These are phyloP conservation scores for Boletellus emodensis DNA, from an alignment of 768 basidiomycete species.

Conservation along the genomic window DNA sequence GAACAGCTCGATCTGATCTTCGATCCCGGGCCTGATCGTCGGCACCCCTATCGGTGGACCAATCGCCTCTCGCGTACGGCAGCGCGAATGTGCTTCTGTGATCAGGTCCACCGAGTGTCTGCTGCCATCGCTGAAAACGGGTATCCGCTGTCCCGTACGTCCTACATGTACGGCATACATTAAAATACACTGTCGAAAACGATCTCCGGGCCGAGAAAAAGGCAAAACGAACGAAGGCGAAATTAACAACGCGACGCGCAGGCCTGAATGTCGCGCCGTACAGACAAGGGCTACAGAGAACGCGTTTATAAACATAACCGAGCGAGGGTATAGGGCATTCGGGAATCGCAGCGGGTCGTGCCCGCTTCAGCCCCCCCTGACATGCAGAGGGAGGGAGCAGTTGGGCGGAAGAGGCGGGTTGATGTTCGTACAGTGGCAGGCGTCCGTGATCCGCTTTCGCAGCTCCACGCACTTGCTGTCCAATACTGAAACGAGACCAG, in stretches of 20 bases:
- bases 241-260: too few relatives aligned
- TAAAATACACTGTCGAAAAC: too few relatives aligned
- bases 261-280: slow-evolving; percentile 7
- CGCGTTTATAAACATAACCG: slow-evolving; percentile 21
- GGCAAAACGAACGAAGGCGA: too few relatives aligned
- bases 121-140: too few relatives aligned
- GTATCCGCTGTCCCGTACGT: too few relatives aligned
- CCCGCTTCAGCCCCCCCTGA: slow-evolving; percentile 24
- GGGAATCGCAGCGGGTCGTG: too few relatives aligned
- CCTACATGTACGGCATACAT: too few relatives aligned
- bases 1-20: slow-evolving; percentile 26
- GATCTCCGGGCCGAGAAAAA: too few relatives aligned
- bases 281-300: slow-evolving; percentile 27
- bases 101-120: too few relatives aligned
- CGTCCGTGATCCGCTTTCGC: slow-evolving; percentile 46
- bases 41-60: slow-evolving; percentile 12
- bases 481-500: slow-evolving; percentile 35
- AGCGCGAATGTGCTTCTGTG: too few relatives aligned
- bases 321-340: slow-evolving; percentile 24
- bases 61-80: too few relatives aligned
- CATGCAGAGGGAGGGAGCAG: slow-evolving; percentile 35
- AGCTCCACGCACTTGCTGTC: slow-evolving; percentile 47
- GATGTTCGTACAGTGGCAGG: slow-evolving; percentile 42
- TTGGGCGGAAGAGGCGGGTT: slow-evolving; percentile 39
- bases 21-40: slow-evolving; percentile 29